Conservation (phyloP, 345 rosid genomes). For the Noccaea bulbosa region DNA sequence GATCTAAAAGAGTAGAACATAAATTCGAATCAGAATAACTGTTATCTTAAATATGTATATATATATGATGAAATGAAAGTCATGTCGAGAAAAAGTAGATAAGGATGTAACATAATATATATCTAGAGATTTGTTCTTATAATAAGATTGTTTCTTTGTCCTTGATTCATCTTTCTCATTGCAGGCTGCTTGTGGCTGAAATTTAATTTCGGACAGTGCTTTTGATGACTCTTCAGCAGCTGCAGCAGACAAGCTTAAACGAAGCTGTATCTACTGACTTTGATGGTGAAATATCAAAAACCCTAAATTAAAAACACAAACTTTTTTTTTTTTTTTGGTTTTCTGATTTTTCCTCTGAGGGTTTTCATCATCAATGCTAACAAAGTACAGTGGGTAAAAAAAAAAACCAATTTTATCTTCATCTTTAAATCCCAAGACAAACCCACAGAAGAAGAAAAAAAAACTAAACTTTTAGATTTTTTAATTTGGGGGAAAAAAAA, state of each 20-base stretch:
- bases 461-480: constrained; percentile 37
- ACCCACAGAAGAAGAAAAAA: constrained; percentile 13
- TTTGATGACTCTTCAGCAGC: constrained; percentile 58
- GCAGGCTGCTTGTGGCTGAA: constrained; percentile 50
- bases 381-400: constrained; percentile 34
- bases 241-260: constrained; percentile 55
- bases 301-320: constrained; percentile 48
- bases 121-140: constrained; percentile 35
- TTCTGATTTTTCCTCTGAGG: constrained; percentile 45
- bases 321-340: constrained; percentile 39
- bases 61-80: constrained; percentile 8
- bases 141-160: constrained; percentile 39
- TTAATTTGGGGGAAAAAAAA: constrained; percentile 23
- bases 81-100: constrained; percentile 25
- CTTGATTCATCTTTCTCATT: constrained; percentile 45
- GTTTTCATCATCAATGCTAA: constrained; percentile 45
- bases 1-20: constrained; percentile 40
- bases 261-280: constrained; percentile 74
- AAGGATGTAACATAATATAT: constrained; percentile 28
- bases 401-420: constrained; percentile 13
- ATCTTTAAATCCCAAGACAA: constrained; percentile 11
- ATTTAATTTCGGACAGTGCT: constrained; percentile 64
- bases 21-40: constrained; percentile 25
- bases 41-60: constrained; percentile 25
- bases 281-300: constrained; percentile 72